Percentiles rank a stretch among this genome's conserved stretches.
Conservation (phyloP, 257 asterid genomes). For the Salvia hispanica region DNA sequence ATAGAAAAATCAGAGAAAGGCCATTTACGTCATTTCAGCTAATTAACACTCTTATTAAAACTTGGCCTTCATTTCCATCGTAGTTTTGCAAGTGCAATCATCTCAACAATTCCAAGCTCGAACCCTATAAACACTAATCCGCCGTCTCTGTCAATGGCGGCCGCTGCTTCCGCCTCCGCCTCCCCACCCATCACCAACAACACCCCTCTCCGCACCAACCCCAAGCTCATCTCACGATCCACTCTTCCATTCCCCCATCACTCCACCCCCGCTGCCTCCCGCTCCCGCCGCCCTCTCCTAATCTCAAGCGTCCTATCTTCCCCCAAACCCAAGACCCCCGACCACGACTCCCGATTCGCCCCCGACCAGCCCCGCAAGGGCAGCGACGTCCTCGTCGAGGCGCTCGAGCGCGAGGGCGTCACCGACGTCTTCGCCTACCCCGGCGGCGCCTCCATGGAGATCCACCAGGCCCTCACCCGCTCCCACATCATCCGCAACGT, state of each 20-base stretch:
- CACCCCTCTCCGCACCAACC: constrained; percentile 18
- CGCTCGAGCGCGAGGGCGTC: constrained; percentile 85
- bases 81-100: neutral
- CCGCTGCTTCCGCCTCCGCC: constrained; percentile 34
- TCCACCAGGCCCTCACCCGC: constrained; percentile 83
- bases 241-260: constrained; percentile 31
- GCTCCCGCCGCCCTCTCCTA: constrained; percentile 36
- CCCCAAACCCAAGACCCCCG: constrained; percentile 11
- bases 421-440: constrained; percentile 80
- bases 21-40: neutral
- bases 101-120: neutral
- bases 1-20: neutral
- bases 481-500: constrained; percentile 65
- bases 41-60: neutral
- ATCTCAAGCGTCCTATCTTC: constrained; percentile 43
- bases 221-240: constrained; percentile 32
- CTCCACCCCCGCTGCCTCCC: constrained; percentile 20
- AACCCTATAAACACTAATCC: constrained; percentile 20
- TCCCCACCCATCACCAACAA: constrained; percentile 31
- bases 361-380: constrained; percentile 77
- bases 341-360: constrained; percentile 52
- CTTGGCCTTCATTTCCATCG: neutral
- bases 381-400: constrained; percentile 75
- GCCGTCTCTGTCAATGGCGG: constrained; percentile 40
- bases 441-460: constrained; percentile 86